Evolutionary conservation across 441 rosid species (phyloP).

Genomic region (Erysimum pusillum): DNA sequence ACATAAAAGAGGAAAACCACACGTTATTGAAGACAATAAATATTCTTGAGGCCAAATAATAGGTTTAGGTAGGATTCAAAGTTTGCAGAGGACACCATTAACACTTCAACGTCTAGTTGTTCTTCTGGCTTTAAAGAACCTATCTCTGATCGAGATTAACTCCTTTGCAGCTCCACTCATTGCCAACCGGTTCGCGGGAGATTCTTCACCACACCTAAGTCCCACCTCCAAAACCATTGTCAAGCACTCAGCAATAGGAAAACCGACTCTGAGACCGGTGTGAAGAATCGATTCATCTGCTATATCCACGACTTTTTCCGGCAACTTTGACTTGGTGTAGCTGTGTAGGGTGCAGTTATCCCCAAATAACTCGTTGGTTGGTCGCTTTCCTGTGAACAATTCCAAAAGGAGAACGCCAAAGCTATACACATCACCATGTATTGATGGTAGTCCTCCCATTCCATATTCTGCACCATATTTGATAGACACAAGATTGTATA

Average conservation of each 20-base stretch:
- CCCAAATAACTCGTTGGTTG: conserved; percentile 7
- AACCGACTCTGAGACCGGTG: background rate
- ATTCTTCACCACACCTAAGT: conserved; percentile 14
- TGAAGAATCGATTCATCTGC: background rate
- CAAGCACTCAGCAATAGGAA: background rate
- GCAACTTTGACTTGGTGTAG: conserved; percentile 5
- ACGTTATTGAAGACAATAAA: background rate
- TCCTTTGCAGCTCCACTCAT: conserved; percentile 6
- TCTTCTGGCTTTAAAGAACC: conserved; percentile 15
- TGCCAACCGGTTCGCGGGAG: background rate
- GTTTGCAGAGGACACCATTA: background rate
- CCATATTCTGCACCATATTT: conserved; percentile 16
- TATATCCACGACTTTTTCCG: conserved; percentile 7
- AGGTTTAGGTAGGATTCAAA: background rate
- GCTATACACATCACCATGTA: background rate
- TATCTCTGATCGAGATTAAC: conserved; percentile 17
- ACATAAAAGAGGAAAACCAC: background rate
- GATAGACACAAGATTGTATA: background rate
- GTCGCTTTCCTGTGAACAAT: conserved; percentile 5
- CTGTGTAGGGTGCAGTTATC: background rate
- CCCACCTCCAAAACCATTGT: conserved; percentile 15
- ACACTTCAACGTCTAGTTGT: conserved; percentile 11
- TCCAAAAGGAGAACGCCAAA: background rate
- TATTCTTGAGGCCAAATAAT: background rate
- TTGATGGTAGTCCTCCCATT: conserved; percentile 18